phyloP scores from a whole-genome alignment of 2,329 filamentous ascomycete genomes.

The Alternaria sp. region DNA sequence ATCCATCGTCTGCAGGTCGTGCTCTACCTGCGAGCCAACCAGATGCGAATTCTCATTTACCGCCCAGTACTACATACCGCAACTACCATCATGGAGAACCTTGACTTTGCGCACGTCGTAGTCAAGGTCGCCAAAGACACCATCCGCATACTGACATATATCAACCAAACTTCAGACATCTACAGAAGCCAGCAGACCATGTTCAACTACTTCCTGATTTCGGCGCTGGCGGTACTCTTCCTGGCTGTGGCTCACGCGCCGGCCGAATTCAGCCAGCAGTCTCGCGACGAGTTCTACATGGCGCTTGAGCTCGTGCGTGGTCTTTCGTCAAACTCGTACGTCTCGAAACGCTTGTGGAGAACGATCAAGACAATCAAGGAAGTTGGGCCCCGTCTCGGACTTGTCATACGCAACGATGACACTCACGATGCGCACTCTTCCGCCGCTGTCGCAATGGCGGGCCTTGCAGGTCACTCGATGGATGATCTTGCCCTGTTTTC shows the following conservation, averaged over 20 bases:
- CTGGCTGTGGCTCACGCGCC: constrained; percentile 78
- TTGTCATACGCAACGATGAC: constrained; percentile 55
- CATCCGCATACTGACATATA: constrained; percentile 71
- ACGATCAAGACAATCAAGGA: constrained; percentile 74
- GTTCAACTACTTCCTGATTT: constrained; percentile 81
- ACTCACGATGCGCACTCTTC: constrained; percentile 64
- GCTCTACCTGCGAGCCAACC: constrained; percentile 85
- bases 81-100: constrained; percentile 79
- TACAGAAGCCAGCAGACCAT: constrained; percentile 76
- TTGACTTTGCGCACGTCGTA: constrained; percentile 73
- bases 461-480: constrained; percentile 66
- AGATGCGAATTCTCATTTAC: constrained; percentile 88
- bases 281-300: constrained; percentile 79
- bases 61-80: constrained; percentile 85
- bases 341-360: constrained; percentile 75
- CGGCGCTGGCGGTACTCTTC: constrained; percentile 76
- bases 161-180: constrained; percentile 74
- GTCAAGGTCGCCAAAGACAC: constrained; percentile 80
- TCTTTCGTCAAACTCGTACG: constrained; percentile 72
- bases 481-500: constrained; percentile 61
- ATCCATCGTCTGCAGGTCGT: constrained; percentile 78
- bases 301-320: constrained; percentile 76
- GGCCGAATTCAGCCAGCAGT: constrained; percentile 70
- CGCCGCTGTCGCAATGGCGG: constrained; percentile 70
- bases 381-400: constrained; percentile 72